Evolutionary conservation across 2,329 filamentous ascomycete species (phyloP).

Genomic region (Podosphaera aphanis): DNA sequence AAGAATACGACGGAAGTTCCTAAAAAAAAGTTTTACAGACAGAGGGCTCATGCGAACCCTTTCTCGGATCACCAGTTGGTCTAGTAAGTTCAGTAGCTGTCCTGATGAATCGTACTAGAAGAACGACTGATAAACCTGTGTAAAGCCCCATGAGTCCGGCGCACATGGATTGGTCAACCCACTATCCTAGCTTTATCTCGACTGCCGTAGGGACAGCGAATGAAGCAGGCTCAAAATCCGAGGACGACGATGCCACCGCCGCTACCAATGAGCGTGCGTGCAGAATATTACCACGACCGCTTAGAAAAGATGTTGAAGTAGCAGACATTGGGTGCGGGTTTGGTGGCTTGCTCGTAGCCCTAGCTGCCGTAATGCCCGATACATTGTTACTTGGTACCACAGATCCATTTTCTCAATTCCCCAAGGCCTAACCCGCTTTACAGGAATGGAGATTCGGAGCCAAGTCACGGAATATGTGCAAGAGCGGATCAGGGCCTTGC

Average conservation of each 20-base stretch:
- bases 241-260: slow-evolving; percentile 3
- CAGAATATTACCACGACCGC: slow-evolving; percentile 5
- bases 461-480: slow-evolving; percentile 81
- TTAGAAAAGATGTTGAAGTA: slow-evolving; percentile 58
- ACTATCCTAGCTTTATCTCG: slow-evolving; percentile 53
- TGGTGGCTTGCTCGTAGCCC: slow-evolving; percentile 67
- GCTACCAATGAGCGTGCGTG: neutral
- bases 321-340: slow-evolving; percentile 96
- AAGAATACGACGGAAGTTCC: slow-evolving; percentile 33
- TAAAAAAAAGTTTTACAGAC: slow-evolving; percentile 87
- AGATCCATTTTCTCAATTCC: neutral
- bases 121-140: slow-evolving; percentile 11
- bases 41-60: slow-evolving; percentile 90
- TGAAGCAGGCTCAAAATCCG: slow-evolving; percentile 5
- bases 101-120: neutral
- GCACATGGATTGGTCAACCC: slow-evolving; percentile 74
- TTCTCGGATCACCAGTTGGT: slow-evolving; percentile 81
- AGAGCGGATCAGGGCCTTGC: slow-evolving; percentile 63
- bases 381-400: slow-evolving; percentile 56
- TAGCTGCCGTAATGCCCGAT: slow-evolving; percentile 60
- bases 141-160: slow-evolving; percentile 51
- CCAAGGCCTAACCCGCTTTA: slow-evolving; percentile 4
- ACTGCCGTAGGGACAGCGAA: slow-evolving; percentile 16
- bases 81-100: slow-evolving; percentile 40
- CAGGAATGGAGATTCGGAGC: slow-evolving; percentile 76